These are phyloP conservation scores for Caloboletus inedulis DNA, from an alignment of 1,284 basidiomycete genomes.

Conservation along the genomic window DNA sequence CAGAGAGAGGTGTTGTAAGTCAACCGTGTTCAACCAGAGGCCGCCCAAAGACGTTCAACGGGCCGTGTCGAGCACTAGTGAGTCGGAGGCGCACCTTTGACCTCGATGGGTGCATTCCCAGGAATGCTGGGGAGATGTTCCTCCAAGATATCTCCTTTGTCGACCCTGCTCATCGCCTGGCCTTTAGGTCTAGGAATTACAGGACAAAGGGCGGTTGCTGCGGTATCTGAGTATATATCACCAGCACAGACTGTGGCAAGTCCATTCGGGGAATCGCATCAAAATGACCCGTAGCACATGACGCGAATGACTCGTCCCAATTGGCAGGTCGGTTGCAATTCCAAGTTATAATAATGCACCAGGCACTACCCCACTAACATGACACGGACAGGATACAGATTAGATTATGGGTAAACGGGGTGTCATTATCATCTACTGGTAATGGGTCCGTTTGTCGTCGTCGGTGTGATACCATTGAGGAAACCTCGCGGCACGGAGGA, in stretches of 20 bases:
- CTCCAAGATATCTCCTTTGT: constrained; percentile 1
- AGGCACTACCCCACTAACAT: neutral
- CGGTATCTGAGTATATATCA: neutral
- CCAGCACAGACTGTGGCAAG: neutral
- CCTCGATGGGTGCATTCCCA: constrained; percentile 43
- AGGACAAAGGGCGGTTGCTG: neutral
- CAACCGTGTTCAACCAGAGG: neutral
- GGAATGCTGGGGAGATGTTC: constrained; percentile 23
- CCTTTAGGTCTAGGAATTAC: neutral
- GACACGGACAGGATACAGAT: constrained; percentile 1
- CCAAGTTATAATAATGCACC: neutral
- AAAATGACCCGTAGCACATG: neutral
- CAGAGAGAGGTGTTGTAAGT: constrained; percentile 16
- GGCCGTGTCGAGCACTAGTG: neutral
- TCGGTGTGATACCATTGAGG: constrained; percentile 18
- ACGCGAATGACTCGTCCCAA: neutral
- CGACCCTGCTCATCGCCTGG: constrained; percentile 7
- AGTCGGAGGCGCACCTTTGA: constrained; percentile 34
- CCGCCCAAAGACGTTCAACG: too few relatives aligned
- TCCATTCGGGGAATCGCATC: neutral
- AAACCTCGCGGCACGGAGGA: constrained; percentile 66
- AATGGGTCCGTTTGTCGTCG: constrained; percentile 8
- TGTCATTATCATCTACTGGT: constrained; percentile 18
- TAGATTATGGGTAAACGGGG: constrained; percentile 6
- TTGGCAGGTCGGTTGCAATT: constrained; percentile 4